Evolutionary conservation across 208 protist species (phyloP).

Genomic region (Phytomonas serpens): DNA sequence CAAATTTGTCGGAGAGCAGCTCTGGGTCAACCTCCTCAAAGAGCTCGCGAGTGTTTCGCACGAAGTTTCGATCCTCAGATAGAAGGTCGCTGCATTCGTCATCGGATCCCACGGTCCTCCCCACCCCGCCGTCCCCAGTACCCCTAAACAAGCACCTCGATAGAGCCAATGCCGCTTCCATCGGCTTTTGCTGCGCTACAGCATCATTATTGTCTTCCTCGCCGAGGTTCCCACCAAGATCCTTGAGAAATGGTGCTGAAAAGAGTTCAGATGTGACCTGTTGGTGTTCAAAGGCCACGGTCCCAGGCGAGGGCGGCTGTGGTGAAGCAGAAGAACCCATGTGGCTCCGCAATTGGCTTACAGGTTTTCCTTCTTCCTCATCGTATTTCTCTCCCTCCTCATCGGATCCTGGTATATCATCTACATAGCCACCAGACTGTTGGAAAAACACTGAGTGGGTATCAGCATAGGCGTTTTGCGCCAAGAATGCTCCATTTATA

Average conservation of each 20-base stretch:
- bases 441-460: not conserved
- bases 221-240: not conserved
- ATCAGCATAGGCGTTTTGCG: not conserved
- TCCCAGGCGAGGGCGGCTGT: not conserved
- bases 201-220: not conserved
- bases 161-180: not conserved
- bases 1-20: constrained; percentile 49
- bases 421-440: not conserved
- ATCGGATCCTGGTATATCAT: not conserved
- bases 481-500: not conserved
- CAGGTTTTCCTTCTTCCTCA: not conserved
- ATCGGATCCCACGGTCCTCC: not conserved
- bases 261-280: not conserved
- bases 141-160: not conserved
- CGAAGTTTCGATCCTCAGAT: constrained; percentile 44
- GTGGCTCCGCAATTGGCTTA: not conserved
- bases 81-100: constrained; percentile 13
- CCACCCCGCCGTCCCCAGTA: not conserved
- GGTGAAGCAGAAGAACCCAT: not conserved
- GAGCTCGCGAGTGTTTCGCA: constrained; percentile 47
- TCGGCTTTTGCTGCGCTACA: not conserved
- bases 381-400: not conserved
- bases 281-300: not conserved
- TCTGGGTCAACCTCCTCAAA: constrained; percentile 65
- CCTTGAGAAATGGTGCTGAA: not conserved